A percentile compares a stretch with the other conserved stretches of the same genome.
Evolutionary conservation across 202 grass and related monocot species (phyloP).

Genomic region (Digitaria exilis): DNA sequence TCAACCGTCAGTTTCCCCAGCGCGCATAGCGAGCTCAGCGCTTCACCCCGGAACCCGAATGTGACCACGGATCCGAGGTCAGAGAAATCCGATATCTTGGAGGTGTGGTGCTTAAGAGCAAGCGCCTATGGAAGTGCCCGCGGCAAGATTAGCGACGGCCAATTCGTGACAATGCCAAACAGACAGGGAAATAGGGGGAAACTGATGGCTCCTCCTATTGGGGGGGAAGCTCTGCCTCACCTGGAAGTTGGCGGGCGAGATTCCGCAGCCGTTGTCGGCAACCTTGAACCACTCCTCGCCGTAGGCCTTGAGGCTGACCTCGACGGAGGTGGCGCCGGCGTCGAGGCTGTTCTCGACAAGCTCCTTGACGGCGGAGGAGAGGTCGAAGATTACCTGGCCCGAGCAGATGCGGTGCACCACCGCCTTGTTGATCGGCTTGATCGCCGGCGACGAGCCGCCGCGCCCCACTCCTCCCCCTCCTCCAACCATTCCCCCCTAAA

Average conservation of each 20-base stretch:
- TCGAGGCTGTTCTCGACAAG: slow-evolving; percentile 95
- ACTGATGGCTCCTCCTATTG: not conserved
- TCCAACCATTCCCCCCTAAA: slow-evolving; percentile 46
- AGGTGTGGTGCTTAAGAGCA: slow-evolving; percentile 91
- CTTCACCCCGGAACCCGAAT: slow-evolving; percentile 90
- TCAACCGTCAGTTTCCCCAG: slow-evolving; percentile 73
- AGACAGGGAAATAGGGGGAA: not conserved
- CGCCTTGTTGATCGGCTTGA: slow-evolving; percentile 74
- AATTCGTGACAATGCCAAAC: not conserved
- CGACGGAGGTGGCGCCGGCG: slow-evolving; percentile 75
- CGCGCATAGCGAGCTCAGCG: slow-evolving; percentile 83
- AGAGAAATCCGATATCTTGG: slow-evolving; percentile 85
- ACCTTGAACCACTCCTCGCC: slow-evolving; percentile 93
- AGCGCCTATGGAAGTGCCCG: slow-evolving; percentile 46
- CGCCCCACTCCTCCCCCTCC: slow-evolving; percentile 11
- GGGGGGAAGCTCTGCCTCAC: slow-evolving; percentile 10
- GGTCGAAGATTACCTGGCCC: slow-evolving; percentile 93
- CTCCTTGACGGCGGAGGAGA: slow-evolving; percentile 88
- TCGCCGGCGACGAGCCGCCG: slow-evolving; percentile 55
- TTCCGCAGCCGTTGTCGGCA: slow-evolving; percentile 79
- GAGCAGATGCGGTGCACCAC: slow-evolving; percentile 90
- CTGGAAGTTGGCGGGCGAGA: slow-evolving; percentile 85
- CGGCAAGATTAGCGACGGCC: not conserved
- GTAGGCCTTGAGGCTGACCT: slow-evolving; percentile 83
- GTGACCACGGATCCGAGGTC: slow-evolving; percentile 74